Conservation (phyloP, 257 asterid species). For the Lycium ferocissimum region DNA sequence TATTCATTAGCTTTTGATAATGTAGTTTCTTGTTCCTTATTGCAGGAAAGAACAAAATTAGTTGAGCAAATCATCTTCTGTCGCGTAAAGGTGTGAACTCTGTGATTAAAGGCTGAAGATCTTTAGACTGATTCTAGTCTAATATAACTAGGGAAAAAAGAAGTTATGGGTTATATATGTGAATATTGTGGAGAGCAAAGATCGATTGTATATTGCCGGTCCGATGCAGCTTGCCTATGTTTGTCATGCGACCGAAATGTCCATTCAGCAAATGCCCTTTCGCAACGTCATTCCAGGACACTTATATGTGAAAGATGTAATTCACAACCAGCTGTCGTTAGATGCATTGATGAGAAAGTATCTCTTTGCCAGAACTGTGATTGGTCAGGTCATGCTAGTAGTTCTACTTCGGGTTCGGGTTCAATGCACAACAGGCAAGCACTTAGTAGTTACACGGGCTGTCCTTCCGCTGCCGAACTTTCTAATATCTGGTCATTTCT, state of each 20-base stretch:
- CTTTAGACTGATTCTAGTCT: slow-evolving; percentile 4
- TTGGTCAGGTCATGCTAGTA: slow-evolving; percentile 65
- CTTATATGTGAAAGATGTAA: slow-evolving; percentile 85
- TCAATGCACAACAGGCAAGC: slow-evolving; percentile 68
- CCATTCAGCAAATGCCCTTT: slow-evolving; percentile 92
- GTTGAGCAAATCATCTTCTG: neutral
- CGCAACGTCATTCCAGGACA: slow-evolving; percentile 85
- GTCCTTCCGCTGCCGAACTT: slow-evolving; percentile 88
- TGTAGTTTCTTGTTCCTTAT: neutral
- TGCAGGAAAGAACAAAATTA: neutral
- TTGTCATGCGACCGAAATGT: slow-evolving; percentile 86
- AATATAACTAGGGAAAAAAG: neutral
- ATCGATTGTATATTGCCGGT: slow-evolving; percentile 77
- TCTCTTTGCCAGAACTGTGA: slow-evolving; percentile 90
- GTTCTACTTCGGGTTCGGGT: slow-evolving; percentile 42
- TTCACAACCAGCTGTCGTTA: slow-evolving; percentile 70
- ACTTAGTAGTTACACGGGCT: slow-evolving; percentile 73
- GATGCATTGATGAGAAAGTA: slow-evolving; percentile 69
- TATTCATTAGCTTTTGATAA: neutral
- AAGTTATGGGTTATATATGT: slow-evolving; percentile 77
- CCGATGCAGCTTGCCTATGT: slow-evolving; percentile 87
- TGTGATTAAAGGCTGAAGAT: slow-evolving; percentile 33
- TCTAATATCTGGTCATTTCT: slow-evolving; percentile 76
- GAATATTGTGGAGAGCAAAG: slow-evolving; percentile 84
- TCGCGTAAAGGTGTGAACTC: neutral